Conservation (phyloP, 306 rosid species). For the Vicia sativa region DNA sequence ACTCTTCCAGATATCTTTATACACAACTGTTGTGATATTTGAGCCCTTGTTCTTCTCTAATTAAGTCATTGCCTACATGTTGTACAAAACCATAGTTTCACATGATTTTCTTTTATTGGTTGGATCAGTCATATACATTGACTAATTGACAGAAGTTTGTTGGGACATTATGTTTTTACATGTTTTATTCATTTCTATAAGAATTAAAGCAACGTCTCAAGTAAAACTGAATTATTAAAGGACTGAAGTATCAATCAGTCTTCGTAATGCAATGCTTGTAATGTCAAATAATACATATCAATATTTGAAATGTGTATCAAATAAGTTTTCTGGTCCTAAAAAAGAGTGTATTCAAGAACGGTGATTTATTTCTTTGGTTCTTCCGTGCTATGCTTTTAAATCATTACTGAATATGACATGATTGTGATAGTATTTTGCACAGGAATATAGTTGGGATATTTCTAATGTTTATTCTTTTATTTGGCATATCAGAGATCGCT, state of each 20-base stretch:
- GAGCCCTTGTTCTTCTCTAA: conserved; percentile 12
- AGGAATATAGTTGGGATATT: conserved; percentile 14
- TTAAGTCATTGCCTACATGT: conserved; percentile 26
- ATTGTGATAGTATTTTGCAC: conserved; percentile 5
- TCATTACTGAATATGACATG: conserved; percentile 19
- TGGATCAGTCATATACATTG: conserved; percentile 13
- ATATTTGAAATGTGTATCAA: conserved; percentile 28
- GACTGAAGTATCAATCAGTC: conserved; percentile 4
- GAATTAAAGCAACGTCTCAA: conserved; percentile 15
- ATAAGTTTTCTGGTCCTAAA: conserved; percentile 15
- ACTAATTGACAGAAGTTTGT: conserved; percentile 12
- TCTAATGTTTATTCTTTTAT: conserved; percentile 9
- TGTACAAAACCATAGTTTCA: conserved; percentile 27
- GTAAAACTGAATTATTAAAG: conserved; percentile 18
- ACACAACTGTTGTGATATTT: background rate
- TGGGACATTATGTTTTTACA: conserved; percentile 17
- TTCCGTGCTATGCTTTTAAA: conserved; percentile 23
- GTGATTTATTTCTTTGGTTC: background rate
- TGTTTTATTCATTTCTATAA: conserved; percentile 26
- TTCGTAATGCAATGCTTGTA: conserved; percentile 11
- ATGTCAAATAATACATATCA: conserved; percentile 17
- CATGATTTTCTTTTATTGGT: conserved; percentile 12
- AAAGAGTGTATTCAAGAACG: conserved; percentile 4
- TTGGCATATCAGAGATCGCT: conserved; percentile 52
- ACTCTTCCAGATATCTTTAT: conserved; percentile 3